Conservation (phyloP, 306 rosid genomes). For the Betula pendula region DNA sequence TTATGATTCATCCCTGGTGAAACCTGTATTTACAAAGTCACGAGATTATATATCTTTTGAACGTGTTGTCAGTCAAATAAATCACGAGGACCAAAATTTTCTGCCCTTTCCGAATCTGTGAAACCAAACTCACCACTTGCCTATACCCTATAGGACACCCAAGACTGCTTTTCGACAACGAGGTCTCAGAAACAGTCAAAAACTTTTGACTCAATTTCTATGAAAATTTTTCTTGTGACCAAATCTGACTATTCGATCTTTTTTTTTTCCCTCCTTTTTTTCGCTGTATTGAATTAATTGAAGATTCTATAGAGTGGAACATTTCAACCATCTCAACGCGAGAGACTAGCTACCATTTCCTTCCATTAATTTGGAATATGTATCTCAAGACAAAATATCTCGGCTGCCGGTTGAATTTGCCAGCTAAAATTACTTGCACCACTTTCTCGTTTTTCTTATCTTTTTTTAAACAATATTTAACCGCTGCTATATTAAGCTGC, state of each 20-base stretch:
- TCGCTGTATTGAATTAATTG: background rate
- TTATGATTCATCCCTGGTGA: background rate
- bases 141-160: background rate
- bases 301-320: background rate
- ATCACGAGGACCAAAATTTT: constrained; percentile 29
- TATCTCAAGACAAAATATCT: no score
- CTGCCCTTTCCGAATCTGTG: background rate
- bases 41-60: constrained; percentile 25
- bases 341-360: background rate
- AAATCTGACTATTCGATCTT: background rate
- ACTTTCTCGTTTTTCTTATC: no score
- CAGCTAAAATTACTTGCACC: no score
- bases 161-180: background rate
- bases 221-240: background rate
- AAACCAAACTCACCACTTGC: background rate
- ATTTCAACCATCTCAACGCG: background rate
- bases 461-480: no score
- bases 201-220: background rate
- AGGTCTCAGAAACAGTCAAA: background rate
- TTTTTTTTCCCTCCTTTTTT: background rate
- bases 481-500: no score
- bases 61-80: background rate
- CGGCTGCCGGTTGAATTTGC: no score
- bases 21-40: background rate
- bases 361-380: no score